A percentile compares a stretch with the other conserved stretches of the same genome.
Conservation (phyloP, 2,329 filamentous ascomycete genomes). For the Penicillium sp. region DNA sequence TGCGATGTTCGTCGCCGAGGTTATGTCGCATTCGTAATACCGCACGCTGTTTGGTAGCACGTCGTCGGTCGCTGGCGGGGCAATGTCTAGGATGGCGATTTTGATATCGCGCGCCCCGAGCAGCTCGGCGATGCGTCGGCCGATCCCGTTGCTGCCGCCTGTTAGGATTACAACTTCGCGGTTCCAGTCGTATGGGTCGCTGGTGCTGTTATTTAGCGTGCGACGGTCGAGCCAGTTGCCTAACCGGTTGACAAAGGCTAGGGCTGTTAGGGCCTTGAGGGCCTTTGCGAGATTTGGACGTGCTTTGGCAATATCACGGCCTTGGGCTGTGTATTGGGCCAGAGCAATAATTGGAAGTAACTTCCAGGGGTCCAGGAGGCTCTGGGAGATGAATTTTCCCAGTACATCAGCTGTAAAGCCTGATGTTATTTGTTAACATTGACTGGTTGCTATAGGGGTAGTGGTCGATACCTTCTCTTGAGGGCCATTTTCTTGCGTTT, state of each 20-base stretch:
- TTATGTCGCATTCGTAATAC: constrained; percentile 69
- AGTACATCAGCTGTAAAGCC: constrained; percentile 61
- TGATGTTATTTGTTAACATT: constrained; percentile 16
- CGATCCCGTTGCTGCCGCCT: constrained; percentile 72
- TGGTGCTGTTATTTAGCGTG: constrained; percentile 45
- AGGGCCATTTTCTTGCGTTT: constrained; percentile 24
- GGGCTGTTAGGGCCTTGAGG: constrained; percentile 53
- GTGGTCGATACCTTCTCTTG: constrained; percentile 32
- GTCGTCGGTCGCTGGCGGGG: constrained; percentile 20
- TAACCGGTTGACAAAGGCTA: constrained; percentile 51
- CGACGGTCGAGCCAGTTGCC: constrained; percentile 54
- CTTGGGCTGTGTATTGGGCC: constrained; percentile 61
- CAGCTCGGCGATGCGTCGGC: constrained; percentile 61
- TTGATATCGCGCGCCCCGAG: constrained; percentile 64
- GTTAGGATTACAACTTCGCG: constrained; percentile 71
- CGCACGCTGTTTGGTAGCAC: constrained; percentile 50
- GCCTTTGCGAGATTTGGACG: constrained; percentile 53
- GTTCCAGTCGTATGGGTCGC: constrained; percentile 52
- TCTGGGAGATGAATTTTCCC: constrained; percentile 56
- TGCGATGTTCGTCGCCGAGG: constrained; percentile 54
- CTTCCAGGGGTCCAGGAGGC: constrained; percentile 62
- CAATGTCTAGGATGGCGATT: constrained; percentile 66
- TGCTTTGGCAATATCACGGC: constrained; percentile 53
- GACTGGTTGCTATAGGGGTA: background rate
- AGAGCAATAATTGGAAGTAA: constrained; percentile 63